phyloP scores from a whole-genome alignment of 163 green algal genomes.

The Volvox carteri region DNA sequence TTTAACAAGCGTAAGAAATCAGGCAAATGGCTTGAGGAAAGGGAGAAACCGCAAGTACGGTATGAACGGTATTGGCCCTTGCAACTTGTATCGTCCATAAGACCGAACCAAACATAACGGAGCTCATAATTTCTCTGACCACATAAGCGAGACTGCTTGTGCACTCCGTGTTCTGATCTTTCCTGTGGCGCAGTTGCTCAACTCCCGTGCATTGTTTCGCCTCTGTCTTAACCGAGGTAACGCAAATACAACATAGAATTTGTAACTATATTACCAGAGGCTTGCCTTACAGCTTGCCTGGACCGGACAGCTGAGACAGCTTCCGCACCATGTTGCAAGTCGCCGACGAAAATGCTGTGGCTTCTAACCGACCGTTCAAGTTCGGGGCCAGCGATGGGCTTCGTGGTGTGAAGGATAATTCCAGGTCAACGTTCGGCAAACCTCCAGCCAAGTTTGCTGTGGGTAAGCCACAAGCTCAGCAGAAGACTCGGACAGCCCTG shows the following conservation, averaged over 20 bases:
- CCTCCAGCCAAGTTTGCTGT: not conserved
- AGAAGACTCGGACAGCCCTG: not conserved
- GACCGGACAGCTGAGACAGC: not conserved
- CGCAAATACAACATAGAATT: constrained; percentile 18
- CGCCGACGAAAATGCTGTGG: not conserved
- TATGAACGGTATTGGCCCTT: too few species aligned
- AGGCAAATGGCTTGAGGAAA: too few species aligned
- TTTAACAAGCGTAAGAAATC: too few species aligned
- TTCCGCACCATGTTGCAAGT: not conserved
- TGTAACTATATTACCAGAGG: not conserved
- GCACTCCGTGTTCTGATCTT: too few species aligned
- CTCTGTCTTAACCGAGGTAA: too few species aligned
- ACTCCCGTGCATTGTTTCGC: too few species aligned
- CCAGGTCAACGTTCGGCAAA: not conserved
- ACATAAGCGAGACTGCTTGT: too few species aligned
- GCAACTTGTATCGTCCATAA: too few species aligned
- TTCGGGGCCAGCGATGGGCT: not conserved
- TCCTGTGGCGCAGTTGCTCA: too few species aligned
- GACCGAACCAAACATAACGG: too few species aligned
- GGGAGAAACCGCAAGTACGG: too few species aligned
- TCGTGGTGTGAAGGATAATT: not conserved
- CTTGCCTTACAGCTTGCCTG: not conserved
- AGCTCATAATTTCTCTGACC: too few species aligned
- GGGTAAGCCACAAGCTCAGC: not conserved
- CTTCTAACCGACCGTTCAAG: not conserved